Evolutionary conservation across 495 filamentous ascomycete genomes (phyloP).

Genomic region (Lentithecium fluviatile): DNA sequence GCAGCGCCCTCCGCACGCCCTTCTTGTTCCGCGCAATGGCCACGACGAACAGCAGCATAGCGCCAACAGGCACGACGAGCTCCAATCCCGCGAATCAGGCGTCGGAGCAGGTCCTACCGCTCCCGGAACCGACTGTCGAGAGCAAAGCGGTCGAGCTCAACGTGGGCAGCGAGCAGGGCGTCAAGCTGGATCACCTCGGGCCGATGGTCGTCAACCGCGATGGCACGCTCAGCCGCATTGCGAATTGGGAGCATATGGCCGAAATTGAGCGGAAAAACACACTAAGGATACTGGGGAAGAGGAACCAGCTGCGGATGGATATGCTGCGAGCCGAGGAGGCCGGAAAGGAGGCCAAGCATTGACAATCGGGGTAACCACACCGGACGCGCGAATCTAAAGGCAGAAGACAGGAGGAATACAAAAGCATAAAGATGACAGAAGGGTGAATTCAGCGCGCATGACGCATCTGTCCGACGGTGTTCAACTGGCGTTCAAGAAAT

Average conservation of each 20-base stretch:
- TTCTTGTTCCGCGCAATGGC: too few relatives aligned
- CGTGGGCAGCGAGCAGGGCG: constrained; percentile 49
- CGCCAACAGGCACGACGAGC: too few relatives aligned
- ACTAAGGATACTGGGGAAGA: constrained; percentile 59
- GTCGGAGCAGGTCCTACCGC: not conserved
- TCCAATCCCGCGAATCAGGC: too few relatives aligned
- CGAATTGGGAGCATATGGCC: constrained; percentile 67
- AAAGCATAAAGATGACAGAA: not conserved
- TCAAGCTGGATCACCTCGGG: constrained; percentile 59
- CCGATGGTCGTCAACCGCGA: constrained; percentile 69
- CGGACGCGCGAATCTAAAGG: not conserved
- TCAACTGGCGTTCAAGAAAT: not conserved
- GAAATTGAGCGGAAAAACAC: constrained; percentile 62
- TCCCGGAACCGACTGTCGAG: not conserved
- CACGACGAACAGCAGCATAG: too few relatives aligned
- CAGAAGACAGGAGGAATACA: too few relatives aligned
- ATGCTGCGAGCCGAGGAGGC: constrained; percentile 47
- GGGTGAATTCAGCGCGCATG: not conserved
- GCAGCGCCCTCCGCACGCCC: too few relatives aligned
- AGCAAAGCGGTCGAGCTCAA: constrained; percentile 41
- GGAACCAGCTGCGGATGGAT: constrained; percentile 62
- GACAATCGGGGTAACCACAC: not conserved
- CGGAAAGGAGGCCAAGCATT: not conserved
- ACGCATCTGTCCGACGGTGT: not conserved
- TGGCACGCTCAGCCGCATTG: constrained; percentile 62